Conservation (phyloP, 768 basidiomycete species). For the Trametes maxima region DNA sequence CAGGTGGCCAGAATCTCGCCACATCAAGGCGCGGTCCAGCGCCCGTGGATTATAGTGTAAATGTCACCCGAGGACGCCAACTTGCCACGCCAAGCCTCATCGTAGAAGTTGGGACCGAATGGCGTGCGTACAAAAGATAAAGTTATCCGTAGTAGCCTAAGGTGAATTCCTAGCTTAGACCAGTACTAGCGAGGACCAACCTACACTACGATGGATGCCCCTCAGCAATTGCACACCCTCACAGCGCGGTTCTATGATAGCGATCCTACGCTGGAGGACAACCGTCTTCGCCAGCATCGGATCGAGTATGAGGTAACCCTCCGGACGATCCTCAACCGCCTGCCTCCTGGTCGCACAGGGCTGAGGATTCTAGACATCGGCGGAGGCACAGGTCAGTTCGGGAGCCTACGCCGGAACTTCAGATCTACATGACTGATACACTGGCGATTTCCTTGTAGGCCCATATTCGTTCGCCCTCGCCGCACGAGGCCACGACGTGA, state of each 20-base stretch:
- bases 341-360: not conserved
- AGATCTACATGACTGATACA: no score
- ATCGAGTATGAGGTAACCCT: constrained; percentile 22
- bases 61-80: no score
- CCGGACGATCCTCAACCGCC: constrained; percentile 11
- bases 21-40: not conserved
- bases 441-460: not conserved
- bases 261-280: constrained; percentile 19
- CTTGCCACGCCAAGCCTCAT: no score
- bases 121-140: no score
- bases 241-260: constrained; percentile 15
- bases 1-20: not conserved
- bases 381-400: constrained; percentile 23
- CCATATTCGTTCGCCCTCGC: constrained; percentile 25
- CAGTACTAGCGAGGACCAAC: not conserved
- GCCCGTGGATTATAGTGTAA: no score
- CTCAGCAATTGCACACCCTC: constrained; percentile 4
- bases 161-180: no score
- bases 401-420: no score
- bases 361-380: constrained; percentile 25
- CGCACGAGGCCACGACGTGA: constrained; percentile 17
- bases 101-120: no score
- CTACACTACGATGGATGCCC: not conserved
- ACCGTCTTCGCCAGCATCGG: constrained; percentile 18
- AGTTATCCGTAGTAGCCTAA: no score